phyloP scores from a whole-genome alignment of 2,329 filamentous ascomycete genomes.

The Aspergillus pseudotamarii region DNA sequence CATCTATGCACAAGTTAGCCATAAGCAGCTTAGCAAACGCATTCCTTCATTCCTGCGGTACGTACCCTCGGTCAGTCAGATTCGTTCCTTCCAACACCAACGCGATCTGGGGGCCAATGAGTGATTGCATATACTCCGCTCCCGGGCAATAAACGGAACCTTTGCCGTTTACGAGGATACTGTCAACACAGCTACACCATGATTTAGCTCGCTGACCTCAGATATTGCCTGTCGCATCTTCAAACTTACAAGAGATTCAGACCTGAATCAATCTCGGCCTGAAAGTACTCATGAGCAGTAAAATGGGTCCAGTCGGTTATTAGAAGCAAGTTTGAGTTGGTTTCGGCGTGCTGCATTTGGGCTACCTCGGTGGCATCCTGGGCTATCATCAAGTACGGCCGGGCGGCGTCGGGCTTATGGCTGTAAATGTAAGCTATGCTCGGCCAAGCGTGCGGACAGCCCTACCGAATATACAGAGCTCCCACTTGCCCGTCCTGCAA shows the following conservation, averaged over 20 bases:
- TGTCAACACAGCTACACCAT: neutral
- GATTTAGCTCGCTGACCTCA: too few species aligned
- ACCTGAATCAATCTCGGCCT: neutral
- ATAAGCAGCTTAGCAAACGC: neutral
- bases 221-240: neutral
- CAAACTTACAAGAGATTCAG: constrained; percentile 1
- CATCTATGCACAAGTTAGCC: neutral
- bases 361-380: neutral
- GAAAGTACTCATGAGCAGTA: neutral
- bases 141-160: constrained; percentile 1
- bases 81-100: constrained; percentile 1
- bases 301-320: constrained; percentile 3
- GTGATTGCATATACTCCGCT: neutral
- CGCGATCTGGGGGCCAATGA: neutral
- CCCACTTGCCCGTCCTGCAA: constrained; percentile 1
- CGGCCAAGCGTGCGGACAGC: neutral
- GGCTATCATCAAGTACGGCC: neutral
- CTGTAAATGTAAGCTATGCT: neutral
- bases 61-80: neutral
- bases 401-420: neutral
- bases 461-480: constrained; percentile 2
- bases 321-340: neutral
- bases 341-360: neutral
- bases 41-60: neutral
- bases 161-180: neutral